Base-by-base conservation (phyloP, 129 eudicot genomes). In the Silybum marianum region DNA sequence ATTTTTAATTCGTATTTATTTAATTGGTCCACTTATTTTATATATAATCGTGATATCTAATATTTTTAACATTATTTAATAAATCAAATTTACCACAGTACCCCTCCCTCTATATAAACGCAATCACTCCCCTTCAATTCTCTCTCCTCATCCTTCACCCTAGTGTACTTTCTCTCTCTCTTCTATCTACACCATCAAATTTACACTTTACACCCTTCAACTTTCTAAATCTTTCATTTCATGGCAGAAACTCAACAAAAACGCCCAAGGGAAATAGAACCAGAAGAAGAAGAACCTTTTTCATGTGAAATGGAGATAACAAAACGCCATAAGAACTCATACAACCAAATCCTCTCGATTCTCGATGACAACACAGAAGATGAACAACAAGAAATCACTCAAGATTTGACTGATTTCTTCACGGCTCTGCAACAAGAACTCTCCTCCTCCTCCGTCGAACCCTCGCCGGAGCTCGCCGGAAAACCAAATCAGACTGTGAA, bases 341-440 rank as follows among this genome's bases (percentile, higher is more conserved):
- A 87, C 77, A 81, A 84, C 78, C 83, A 91, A 24, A 85, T 88
- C 13, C 83, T 87, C 39, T 85, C 88, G 7, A 71, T 60, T 54
- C 74, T 89, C 46, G 93, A 90, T 19, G 93, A 90, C 13, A 83
- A 87, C 10, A 88, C 91, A 3, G 91, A 88, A 63, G 89, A 84
- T 0, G 82, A 78, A 18, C 76, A 68, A 21, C 82, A 78, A 78
- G 84, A 79, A 74, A 87, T 84, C 54, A 80, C 77, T 84, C 86
- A 88, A 69, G 90, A 87, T 66, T 74, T 85, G 38, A 85, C 91
- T 1, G 88, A 85, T 65, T 78, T 88, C 42, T 83, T 92, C 80
- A 78, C 91, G 5, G 75, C 91, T 77, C 85, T 92, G 24, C 88
- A 90, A 38, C 88, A 85, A 68, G 95, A 90, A 63, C 88, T 92